Evolutionary conservation across 176 grass and related monocot species (phyloP), one percentile per base, ranked within the genome.

Genomic region (Oryza meridionalis): DNA sequence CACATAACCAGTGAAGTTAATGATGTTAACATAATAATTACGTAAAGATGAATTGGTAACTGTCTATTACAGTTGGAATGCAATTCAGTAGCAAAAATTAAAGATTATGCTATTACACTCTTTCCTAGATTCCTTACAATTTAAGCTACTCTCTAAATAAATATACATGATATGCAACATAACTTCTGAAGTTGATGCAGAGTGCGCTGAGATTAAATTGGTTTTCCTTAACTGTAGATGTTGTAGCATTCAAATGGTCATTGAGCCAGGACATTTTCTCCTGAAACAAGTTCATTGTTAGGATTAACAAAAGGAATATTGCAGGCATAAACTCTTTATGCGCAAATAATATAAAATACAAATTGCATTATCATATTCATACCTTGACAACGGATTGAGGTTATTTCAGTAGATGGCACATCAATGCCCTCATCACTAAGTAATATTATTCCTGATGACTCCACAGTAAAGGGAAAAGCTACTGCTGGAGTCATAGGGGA

Each of bases 401-500:
- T 92, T 67, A 99, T 96, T 75, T 96, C 93, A n/a, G 76, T 40
- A 44, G 93, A 93, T 55, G 84, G 47, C 81, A 94, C 85, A 81
- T 91, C 73, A 82, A 90, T 70, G 37, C 87, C 87, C 72, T 92
- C 93, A 51, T 96, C 82, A 27, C 44, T 92, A 73, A 96, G 77
- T 50, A 98, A 83, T 75, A 59, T 84, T 81, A 94, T 90, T 42
- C 96, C 96, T 26, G 96, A 98, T 49, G 89, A 78, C 76, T 94
- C 88, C 27, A 98, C 87, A 14, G 87, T 32, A 73, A 94, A 98
- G 73, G 93, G 96, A 93, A 94, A 98, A 78, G 89, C 79, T 70
- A 96, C 77, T 63, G 93, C 85, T 67, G 91, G 93, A 83, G 93
- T 94, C 78, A 94, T 87, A 37, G 96, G 96, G 22, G 96, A 98